These are phyloP conservation scores for Turritis glabra DNA, from an alignment of 345 rosid genomes.

Conservation along the genomic window DNA sequence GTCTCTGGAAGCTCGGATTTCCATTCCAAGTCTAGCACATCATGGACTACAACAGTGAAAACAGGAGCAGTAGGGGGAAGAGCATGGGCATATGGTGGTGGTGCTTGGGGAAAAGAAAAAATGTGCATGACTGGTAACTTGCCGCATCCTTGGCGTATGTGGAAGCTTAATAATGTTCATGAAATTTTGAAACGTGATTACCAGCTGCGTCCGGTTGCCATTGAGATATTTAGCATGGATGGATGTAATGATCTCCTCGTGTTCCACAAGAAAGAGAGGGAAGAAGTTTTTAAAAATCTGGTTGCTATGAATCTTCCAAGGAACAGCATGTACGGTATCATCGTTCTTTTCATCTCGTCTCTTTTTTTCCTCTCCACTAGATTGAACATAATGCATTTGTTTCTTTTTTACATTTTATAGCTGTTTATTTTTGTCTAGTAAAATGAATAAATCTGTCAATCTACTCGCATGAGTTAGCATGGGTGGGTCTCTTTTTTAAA, in stretches of 20 bases:
- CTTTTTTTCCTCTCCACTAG: conserved; percentile 25
- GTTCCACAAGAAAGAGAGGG: conserved; percentile 98
- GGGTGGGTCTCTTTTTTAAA: conserved; percentile 1
- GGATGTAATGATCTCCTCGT: conserved; percentile 97
- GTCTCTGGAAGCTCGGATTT: conserved; percentile 66
- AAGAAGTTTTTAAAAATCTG: conserved; percentile 95
- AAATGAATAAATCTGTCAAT: background rate
- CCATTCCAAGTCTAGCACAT: conserved; percentile 86
- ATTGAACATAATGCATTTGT: conserved; percentile 18
- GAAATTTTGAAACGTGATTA: conserved; percentile 98
- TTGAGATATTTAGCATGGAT: conserved; percentile 99
- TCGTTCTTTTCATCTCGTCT: conserved; percentile 22
- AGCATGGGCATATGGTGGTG: conserved; percentile 99
- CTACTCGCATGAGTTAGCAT: background rate
- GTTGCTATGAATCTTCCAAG: conserved; percentile 95
- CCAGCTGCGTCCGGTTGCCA: conserved; percentile 98
- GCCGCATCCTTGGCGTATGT: conserved; percentile 97
- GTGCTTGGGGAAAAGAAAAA: conserved; percentile 99
- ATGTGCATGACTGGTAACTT: conserved; percentile 68
- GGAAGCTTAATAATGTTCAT: conserved; percentile 95
- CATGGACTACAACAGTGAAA: conserved; percentile 65
- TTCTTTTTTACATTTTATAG: background rate
- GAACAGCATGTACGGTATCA: conserved; percentile 79
- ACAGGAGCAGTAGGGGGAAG: conserved; percentile 74
- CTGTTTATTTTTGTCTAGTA: conserved; percentile 1